Percentiles rank a stretch among this genome's conserved stretches.
These are phyloP conservation scores for Cutaneotrichosporon sp. DNA, from an alignment of 1,284 basidiomycete species.

Conservation along the genomic window DNA sequence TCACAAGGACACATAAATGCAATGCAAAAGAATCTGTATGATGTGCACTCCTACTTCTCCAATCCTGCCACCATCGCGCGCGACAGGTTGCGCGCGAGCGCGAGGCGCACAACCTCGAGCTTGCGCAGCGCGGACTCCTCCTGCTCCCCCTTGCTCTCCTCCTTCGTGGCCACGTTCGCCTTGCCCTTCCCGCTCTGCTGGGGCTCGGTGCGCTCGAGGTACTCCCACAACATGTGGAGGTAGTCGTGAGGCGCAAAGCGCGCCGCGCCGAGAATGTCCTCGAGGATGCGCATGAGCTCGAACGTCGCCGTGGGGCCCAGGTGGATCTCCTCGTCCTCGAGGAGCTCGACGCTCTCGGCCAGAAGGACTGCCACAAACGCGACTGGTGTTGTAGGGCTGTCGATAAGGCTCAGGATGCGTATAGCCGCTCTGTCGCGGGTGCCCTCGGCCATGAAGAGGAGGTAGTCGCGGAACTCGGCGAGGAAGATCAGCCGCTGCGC, in stretches of 20 bases:
- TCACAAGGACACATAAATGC: background rate
- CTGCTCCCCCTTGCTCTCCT: constrained; percentile 25
- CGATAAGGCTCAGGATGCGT: constrained; percentile 52
- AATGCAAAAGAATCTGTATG: background rate
- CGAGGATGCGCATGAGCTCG: constrained; percentile 55
- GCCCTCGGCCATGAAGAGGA: constrained; percentile 50
- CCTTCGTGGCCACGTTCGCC: constrained; percentile 15
- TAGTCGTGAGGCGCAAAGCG: constrained; percentile 44
- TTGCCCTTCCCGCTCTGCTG: background rate
- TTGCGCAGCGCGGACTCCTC: constrained; percentile 42
- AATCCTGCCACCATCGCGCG: constrained; percentile 43
- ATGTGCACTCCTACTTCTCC: constrained; percentile 21
- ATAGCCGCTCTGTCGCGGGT: constrained; percentile 49
- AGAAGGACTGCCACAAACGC: constrained; percentile 55
- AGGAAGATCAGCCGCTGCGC: constrained; percentile 55
- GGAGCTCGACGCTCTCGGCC: constrained; percentile 51
- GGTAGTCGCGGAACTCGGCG: constrained; percentile 56
- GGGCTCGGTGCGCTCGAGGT: constrained; percentile 21
- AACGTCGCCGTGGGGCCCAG: constrained; percentile 52
- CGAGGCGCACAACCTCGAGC: constrained; percentile 54
- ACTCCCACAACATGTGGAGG: constrained; percentile 35
- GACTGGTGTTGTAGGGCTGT: constrained; percentile 52
- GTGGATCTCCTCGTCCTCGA: constrained; percentile 53
- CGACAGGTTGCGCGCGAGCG: constrained; percentile 52
- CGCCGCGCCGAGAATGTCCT: constrained; percentile 51